phyloP scores from a whole-genome alignment of 305 asterid species.

The Fraxinus baroniana region DNA sequence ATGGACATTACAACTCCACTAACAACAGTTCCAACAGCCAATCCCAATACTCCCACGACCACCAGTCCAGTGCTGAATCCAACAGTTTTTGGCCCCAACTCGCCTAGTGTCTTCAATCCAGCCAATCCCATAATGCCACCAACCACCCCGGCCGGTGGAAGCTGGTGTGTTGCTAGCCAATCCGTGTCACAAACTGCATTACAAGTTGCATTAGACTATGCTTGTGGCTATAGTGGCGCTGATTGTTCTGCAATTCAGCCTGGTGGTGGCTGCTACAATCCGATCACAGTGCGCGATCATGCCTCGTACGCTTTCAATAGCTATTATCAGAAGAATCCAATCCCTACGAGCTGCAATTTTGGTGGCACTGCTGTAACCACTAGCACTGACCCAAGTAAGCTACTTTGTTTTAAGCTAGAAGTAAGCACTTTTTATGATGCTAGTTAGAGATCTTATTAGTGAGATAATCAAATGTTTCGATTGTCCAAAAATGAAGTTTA shows the following conservation, averaged over 20 bases:
- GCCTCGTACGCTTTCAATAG: slow-evolving; percentile 78
- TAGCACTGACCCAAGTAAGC: slow-evolving; percentile 75
- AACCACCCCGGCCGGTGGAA: slow-evolving; percentile 44
- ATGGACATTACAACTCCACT: slow-evolving; percentile 64
- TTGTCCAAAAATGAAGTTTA: not conserved
- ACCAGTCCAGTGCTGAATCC: slow-evolving; percentile 50
- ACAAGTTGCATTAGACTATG: slow-evolving; percentile 72
- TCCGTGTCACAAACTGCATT: slow-evolving; percentile 46
- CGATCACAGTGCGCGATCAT: slow-evolving; percentile 46
- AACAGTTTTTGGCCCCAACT: slow-evolving; percentile 41
- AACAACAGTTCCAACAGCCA: slow-evolving; percentile 60
- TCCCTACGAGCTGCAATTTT: slow-evolving; percentile 74
- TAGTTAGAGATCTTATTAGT: not conserved
- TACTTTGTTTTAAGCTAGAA: not conserved
- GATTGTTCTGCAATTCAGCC: slow-evolving; percentile 72
- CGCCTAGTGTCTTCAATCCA: slow-evolving; percentile 40
- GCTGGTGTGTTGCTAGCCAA: slow-evolving; percentile 82
- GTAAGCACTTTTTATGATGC: not conserved
- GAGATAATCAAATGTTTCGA: not conserved
- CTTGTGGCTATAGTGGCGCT: slow-evolving; percentile 67
- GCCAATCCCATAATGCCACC: slow-evolving; percentile 54
- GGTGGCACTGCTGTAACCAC: slow-evolving; percentile 76
- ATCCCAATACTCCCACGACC: slow-evolving; percentile 41
- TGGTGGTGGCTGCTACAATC: slow-evolving; percentile 56
- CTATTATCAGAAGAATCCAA: slow-evolving; percentile 68